phyloP scores from a whole-genome alignment of 371 early-diverging fungal genomes.

The Mortierella sp. region DNA sequence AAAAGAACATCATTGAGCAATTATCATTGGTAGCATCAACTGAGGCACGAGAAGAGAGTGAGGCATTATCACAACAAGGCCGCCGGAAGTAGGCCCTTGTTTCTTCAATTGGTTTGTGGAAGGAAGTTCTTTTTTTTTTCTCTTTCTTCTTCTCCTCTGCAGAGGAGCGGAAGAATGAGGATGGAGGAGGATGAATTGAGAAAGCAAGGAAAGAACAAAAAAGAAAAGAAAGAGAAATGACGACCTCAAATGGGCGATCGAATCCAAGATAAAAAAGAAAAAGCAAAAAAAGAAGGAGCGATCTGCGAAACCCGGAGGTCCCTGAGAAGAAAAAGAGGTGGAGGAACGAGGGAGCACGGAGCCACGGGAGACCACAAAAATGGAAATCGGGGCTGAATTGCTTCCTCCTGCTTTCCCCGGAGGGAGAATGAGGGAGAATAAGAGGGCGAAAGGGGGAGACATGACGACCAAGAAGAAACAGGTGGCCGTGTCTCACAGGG shows the following conservation, averaged over 20 bases:
- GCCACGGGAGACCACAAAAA: background rate
- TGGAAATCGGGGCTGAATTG: constrained; percentile 1
- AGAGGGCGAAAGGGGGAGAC: background rate
- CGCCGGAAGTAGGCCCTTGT: too few relatives aligned
- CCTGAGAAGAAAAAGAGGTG: background rate
- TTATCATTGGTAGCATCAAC: too few relatives aligned
- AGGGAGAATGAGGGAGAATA: background rate
- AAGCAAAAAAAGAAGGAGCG: background rate
- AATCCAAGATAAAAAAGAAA: background rate
- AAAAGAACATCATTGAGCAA: background rate
- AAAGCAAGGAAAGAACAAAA: background rate
- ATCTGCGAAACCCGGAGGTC: constrained; percentile 8
- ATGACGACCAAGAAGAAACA: too few relatives aligned
- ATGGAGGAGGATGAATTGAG: background rate
- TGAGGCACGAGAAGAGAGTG: background rate
- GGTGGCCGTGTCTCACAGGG: too few relatives aligned
- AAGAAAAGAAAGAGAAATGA: background rate
- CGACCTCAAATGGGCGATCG: too few relatives aligned
- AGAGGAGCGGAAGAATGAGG: background rate
- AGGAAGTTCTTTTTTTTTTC: background rate
- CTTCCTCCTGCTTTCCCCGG: constrained; percentile 4
- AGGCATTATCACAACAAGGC: background rate
- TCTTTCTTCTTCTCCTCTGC: background rate
- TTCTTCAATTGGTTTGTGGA: too few relatives aligned
- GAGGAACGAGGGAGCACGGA: background rate